Evolutionary conservation across 176 grass and related monocot genomes (phyloP).

Genomic region (Triticum monococcum): DNA sequence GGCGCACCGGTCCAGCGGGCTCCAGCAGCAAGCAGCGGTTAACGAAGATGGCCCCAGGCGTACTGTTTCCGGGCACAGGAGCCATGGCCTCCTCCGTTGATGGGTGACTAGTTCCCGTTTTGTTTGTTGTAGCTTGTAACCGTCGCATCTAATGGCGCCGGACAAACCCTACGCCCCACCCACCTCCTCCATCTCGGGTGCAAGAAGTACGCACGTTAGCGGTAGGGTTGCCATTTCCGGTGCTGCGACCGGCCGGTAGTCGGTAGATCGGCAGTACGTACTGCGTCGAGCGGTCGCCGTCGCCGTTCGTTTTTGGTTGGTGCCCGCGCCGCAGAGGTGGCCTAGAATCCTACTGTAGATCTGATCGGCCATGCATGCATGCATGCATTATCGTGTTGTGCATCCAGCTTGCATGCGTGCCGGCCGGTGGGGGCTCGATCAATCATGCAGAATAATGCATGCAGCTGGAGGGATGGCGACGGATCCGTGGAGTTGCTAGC

Average conservation of each 20-base stretch:
- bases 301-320: conserved; percentile 1
- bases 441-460: neutral
- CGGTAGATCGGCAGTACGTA: neutral
- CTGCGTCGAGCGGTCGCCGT: neutral
- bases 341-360: too few relatives aligned
- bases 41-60: neutral
- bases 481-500: neutral
- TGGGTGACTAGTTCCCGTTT: neutral
- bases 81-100: neutral
- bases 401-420: neutral
- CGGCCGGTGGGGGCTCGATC: neutral
- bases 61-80: neutral
- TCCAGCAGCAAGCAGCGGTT: neutral
- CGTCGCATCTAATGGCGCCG: neutral
- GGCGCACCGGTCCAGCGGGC: neutral
- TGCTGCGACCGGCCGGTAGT: neutral
- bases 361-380: too few relatives aligned
- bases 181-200: neutral
- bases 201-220: neutral
- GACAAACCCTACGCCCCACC: neutral
- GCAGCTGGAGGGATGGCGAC: neutral
- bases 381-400: neutral
- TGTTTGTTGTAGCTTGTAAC: neutral
- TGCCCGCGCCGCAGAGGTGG: neutral
- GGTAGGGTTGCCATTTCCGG: neutral